Conservation (phyloP, 202 grass and related monocot species). For the Schoenoplectus tabernaemontani region DNA sequence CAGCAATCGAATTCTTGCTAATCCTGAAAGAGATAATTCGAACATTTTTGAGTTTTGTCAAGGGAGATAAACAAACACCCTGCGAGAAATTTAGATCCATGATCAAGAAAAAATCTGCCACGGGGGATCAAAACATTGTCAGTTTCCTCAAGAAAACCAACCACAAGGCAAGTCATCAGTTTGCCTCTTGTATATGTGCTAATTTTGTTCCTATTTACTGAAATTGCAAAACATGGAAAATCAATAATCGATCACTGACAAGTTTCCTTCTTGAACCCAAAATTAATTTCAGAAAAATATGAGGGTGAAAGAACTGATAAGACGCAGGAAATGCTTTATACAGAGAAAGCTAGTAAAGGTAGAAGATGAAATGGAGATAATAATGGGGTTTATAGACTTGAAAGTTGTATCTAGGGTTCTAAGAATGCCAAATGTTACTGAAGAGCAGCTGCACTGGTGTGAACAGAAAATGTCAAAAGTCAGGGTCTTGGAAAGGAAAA, state of each 20-base stretch:
- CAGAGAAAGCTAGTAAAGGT: slow-evolving; percentile 41
- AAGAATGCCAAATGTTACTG: slow-evolving; percentile 53
- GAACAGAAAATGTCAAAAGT: slow-evolving; percentile 88
- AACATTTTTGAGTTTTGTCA: slow-evolving; percentile 78
- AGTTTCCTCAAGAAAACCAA: slow-evolving; percentile 62
- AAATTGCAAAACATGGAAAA: too few species aligned
- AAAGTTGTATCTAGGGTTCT: slow-evolving; percentile 76
- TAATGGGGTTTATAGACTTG: slow-evolving; percentile 81
- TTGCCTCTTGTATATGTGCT: not conserved
- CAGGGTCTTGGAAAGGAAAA: slow-evolving; percentile 36
- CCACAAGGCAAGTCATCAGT: slow-evolving; percentile 33
- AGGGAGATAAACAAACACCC: slow-evolving; percentile 53
- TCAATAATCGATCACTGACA: not conserved
- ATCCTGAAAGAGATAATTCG: slow-evolving; percentile 69
- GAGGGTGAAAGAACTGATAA: slow-evolving; percentile 56
- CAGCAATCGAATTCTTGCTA: slow-evolving; percentile 56
- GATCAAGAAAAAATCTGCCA: slow-evolving; percentile 38
- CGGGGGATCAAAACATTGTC: slow-evolving; percentile 31
- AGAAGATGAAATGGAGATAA: slow-evolving; percentile 54
- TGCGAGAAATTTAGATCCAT: slow-evolving; percentile 58
- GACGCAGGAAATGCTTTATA: slow-evolving; percentile 41
- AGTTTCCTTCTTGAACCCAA: not conserved
- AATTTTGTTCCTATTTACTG: not conserved
- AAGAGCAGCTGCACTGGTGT: slow-evolving; percentile 91
- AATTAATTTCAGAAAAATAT: slow-evolving; percentile 58